Conservation (phyloP, 2,329 filamentous ascomycete genomes). For the Exophiala dermatitidis region DNA sequence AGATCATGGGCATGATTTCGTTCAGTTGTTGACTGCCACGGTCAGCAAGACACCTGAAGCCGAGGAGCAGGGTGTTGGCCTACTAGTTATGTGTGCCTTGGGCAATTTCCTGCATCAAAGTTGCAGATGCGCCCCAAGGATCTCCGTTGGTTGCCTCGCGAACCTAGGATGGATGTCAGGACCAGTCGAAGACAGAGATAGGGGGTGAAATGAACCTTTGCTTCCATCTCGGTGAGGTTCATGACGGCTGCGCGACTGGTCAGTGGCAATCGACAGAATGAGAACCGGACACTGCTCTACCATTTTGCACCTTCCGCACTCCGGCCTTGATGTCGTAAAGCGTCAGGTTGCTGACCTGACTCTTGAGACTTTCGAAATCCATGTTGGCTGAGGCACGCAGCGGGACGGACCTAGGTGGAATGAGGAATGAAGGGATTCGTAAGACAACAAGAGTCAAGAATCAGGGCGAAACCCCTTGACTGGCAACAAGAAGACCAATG, state of each 20-base stretch:
- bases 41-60: slow-evolving; percentile 5
- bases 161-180: slow-evolving; percentile 51
- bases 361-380: slow-evolving; percentile 80
- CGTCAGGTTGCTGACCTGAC: slow-evolving; percentile 82
- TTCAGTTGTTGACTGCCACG: slow-evolving; percentile 72
- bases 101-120: slow-evolving; percentile 94
- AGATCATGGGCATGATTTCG: slow-evolving; percentile 99
- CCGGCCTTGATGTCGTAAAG: slow-evolving; percentile 94
- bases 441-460: no score
- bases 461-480: no score
- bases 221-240: slow-evolving; percentile 95
- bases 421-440: no score
- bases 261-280: not conserved
- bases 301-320: slow-evolving; percentile 94
- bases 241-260: slow-evolving; percentile 63
- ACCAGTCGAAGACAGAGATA: slow-evolving; percentile 5
- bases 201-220: slow-evolving; percentile 43
- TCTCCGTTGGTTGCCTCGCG: slow-evolving; percentile 99
- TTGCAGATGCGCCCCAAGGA: slow-evolving; percentile 82
- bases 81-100: slow-evolving; percentile 98
- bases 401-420: no score
- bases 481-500: no score
- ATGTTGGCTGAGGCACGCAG: slow-evolving; percentile 43
- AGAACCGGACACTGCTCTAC: slow-evolving; percentile 44
- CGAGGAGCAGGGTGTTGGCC: slow-evolving; percentile 31